phyloP scores from a whole-genome alignment of 768 basidiomycete genomes.

The Thelephora aurantiotincta region DNA sequence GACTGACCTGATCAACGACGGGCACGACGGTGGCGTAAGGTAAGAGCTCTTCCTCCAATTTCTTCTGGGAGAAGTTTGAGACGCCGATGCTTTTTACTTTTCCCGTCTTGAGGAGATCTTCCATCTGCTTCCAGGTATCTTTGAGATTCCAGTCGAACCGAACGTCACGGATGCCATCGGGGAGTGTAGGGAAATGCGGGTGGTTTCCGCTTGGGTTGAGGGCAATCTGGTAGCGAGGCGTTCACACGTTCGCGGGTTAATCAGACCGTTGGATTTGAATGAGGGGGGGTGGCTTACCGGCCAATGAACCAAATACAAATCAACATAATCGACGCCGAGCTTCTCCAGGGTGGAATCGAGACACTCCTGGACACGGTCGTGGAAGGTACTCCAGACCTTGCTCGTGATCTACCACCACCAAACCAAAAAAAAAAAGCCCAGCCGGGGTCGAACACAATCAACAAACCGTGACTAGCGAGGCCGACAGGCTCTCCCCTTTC shows the following conservation, averaged over 20 bases:
- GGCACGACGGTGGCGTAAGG: slow-evolving; percentile 53
- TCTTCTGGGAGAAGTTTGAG: slow-evolving; percentile 59
- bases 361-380: slow-evolving; percentile 56
- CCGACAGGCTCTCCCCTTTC: no score
- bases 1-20: slow-evolving; percentile 59
- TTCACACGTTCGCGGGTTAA: background rate
- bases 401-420: slow-evolving; percentile 40
- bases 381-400: slow-evolving; percentile 57
- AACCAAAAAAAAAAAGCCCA: no score
- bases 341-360: slow-evolving; percentile 64
- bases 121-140: slow-evolving; percentile 81
- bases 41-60: slow-evolving; percentile 59
- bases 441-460: no score
- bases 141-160: slow-evolving; percentile 49
- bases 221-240: no score
- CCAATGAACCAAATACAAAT: slow-evolving; percentile 72
- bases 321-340: slow-evolving; percentile 78
- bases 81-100: slow-evolving; percentile 57
- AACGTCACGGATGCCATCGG: slow-evolving; percentile 49
- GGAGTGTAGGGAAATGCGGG: slow-evolving; percentile 39
- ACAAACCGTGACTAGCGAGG: no score
- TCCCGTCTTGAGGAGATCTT: slow-evolving; percentile 53
- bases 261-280: background rate
- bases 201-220: slow-evolving; percentile 58
- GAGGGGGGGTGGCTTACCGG: slow-evolving; percentile 19